A percentile compares a stretch with the other conserved stretches of the same genome.
Conservation (phyloP, 2,329 filamentous ascomycete species). For the Ophiosphaerella korrae region DNA sequence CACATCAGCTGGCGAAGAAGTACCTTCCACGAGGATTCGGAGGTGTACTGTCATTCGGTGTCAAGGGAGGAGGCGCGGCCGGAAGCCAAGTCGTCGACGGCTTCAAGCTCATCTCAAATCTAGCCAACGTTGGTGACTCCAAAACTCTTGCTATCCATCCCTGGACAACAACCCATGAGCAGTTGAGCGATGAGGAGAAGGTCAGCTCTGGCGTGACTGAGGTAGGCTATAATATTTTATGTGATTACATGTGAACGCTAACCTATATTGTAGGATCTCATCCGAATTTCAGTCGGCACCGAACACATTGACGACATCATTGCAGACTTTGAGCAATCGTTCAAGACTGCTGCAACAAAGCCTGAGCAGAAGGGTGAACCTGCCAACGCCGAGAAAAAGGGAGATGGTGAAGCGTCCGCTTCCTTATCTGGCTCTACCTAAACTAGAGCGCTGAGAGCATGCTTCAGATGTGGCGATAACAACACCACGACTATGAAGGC, state of each 20-base stretch:
- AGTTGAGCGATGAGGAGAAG: constrained; percentile 83
- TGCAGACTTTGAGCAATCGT: constrained; percentile 90
- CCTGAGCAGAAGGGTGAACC: constrained; percentile 43
- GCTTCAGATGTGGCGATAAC: neutral
- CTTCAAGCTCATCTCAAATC: constrained; percentile 93
- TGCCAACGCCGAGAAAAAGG: constrained; percentile 40
- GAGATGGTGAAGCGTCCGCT: constrained; percentile 28
- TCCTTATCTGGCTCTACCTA: constrained; percentile 40
- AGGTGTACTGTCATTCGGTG: constrained; percentile 89
- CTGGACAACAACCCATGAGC: constrained; percentile 94
- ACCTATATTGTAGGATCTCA: constrained; percentile 69
- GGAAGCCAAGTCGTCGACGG: constrained; percentile 89
- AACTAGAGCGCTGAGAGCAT: constrained; percentile 4
- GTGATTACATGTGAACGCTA: constrained; percentile 3
- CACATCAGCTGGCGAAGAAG: constrained; percentile 80
- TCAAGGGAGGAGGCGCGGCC: constrained; percentile 83
- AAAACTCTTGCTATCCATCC: constrained; percentile 96
- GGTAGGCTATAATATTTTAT: constrained; percentile 46
- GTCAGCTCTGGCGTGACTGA: constrained; percentile 80
- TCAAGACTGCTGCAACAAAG: constrained; percentile 63
- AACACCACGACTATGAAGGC: neutral
- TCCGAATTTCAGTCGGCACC: constrained; percentile 92
- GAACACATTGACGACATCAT: constrained; percentile 99
- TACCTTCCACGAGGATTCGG: constrained; percentile 86
- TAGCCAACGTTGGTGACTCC: constrained; percentile 94